Conservation (phyloP, 2,329 filamentous ascomycete species). For the Sodiomyces alkalinus region DNA sequence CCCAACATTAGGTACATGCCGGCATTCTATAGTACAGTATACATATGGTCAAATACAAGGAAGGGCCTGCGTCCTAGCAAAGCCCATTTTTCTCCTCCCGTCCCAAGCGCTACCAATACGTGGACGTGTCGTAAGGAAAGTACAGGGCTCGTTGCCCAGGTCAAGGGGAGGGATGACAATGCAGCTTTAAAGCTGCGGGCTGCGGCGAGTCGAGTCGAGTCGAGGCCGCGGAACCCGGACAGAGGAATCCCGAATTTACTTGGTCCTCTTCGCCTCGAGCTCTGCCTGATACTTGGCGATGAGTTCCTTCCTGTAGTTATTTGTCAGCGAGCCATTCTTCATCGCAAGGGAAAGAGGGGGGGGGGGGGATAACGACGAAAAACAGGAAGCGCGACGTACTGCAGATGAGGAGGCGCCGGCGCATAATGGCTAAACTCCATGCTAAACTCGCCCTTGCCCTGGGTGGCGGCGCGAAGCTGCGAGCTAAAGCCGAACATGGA, state of each 20-base stretch:
- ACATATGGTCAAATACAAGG: too few relatives aligned
- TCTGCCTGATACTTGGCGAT: slow-evolving; percentile 44
- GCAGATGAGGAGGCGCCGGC: slow-evolving; percentile 71
- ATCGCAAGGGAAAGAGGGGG: too few relatives aligned
- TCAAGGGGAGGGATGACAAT: too few relatives aligned
- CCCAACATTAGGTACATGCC: too few relatives aligned
- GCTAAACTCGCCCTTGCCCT: slow-evolving; percentile 95
- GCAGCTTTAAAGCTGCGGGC: too few relatives aligned
- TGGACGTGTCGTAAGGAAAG: too few relatives aligned
- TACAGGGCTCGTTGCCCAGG: too few relatives aligned
- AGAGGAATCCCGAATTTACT: too few relatives aligned
- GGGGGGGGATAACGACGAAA: too few relatives aligned
- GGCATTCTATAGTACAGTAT: slow-evolving; percentile 1
- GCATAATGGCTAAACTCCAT: slow-evolving; percentile 99
- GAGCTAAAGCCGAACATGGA: slow-evolving; percentile 96
- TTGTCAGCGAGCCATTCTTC: slow-evolving; percentile 12
- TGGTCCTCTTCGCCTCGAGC: slow-evolving; percentile 39
- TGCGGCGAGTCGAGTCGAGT: background rate
- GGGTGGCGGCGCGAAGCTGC: slow-evolving; percentile 80
- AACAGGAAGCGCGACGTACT: slow-evolving; percentile 40
- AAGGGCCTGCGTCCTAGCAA: too few relatives aligned
- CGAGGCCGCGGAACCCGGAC: background rate
- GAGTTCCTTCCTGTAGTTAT: slow-evolving; percentile 34
- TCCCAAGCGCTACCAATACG: too few relatives aligned
- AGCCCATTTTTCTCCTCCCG: too few relatives aligned